These are phyloP conservation scores for Lentinus brumalis DNA, from an alignment of 768 basidiomycete genomes.

Conservation along the genomic window DNA sequence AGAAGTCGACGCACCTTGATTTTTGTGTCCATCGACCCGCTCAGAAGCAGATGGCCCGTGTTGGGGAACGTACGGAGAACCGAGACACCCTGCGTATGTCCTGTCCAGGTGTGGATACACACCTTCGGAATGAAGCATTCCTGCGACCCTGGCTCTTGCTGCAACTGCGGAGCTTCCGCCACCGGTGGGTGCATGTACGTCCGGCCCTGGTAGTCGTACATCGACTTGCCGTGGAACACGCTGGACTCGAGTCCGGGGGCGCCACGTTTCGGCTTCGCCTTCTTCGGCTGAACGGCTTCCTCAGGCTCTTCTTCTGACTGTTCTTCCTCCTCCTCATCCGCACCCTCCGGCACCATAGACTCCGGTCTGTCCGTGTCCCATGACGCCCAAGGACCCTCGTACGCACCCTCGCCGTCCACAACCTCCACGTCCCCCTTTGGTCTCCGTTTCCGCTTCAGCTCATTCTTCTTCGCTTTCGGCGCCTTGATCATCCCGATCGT, in stretches of 20 bases:
- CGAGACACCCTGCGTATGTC: constrained; percentile 96
- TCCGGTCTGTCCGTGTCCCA: constrained; percentile 84
- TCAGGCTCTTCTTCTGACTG: constrained; percentile 66
- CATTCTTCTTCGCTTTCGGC: constrained; percentile 63
- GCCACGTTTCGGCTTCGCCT: constrained; percentile 78
- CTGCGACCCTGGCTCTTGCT: constrained; percentile 77
- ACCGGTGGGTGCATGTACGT: constrained; percentile 96
- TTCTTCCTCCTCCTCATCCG: constrained; percentile 44
- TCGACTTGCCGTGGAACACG: constrained; percentile 95
- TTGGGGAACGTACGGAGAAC: constrained; percentile 90
- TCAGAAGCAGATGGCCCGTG: constrained; percentile 90
- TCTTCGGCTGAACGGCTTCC: constrained; percentile 59
- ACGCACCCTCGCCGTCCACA: constrained; percentile 88
- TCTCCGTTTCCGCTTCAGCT: constrained; percentile 84
- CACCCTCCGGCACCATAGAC: constrained; percentile 56
- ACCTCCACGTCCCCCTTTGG: constrained; percentile 79
- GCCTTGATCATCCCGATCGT: constrained; percentile 73
- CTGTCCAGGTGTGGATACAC: constrained; percentile 98
- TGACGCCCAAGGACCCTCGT: constrained; percentile 92
- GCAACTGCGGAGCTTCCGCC: constrained; percentile 84
- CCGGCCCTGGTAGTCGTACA: constrained; percentile 96
- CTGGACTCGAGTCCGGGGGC: constrained; percentile 87
- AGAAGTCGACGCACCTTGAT: constrained; percentile 70
- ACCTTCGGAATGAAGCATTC: constrained; percentile 94
- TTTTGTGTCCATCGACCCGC: constrained; percentile 97